These are phyloP conservation scores for Comarum palustre DNA, from an alignment of 306 rosid genomes.

Conservation along the genomic window DNA sequence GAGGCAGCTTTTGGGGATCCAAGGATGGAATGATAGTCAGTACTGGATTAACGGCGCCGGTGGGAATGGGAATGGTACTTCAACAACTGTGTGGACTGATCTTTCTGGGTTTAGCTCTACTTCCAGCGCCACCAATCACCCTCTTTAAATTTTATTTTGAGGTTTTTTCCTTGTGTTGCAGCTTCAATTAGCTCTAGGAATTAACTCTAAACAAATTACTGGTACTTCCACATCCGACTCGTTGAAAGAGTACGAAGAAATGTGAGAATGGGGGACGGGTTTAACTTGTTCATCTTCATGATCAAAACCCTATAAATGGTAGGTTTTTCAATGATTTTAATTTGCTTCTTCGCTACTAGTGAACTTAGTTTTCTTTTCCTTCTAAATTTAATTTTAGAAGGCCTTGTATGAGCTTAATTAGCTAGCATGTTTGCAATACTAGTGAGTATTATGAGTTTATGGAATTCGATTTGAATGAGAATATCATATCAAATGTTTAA, in stretches of 20 bases:
- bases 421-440: slow-evolving; percentile 2
- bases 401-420: neutral
- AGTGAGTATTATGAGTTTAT: neutral
- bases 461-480: neutral
- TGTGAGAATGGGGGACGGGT: neutral
- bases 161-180: slow-evolving; percentile 21
- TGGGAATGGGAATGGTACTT: slow-evolving; percentile 11
- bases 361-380: neutral
- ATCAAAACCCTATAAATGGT: slow-evolving; percentile 56
- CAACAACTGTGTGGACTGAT: slow-evolving; percentile 57
- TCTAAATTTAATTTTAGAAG: neutral
- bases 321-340: slow-evolving; percentile 7
- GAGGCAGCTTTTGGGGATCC: slow-evolving; percentile 60
- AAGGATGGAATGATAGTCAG: slow-evolving; percentile 35
- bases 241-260: slow-evolving; percentile 10
- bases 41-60: slow-evolving; percentile 42
- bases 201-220: slow-evolving; percentile 4
- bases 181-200: slow-evolving; percentile 1
- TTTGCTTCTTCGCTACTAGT: neutral
- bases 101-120: slow-evolving; percentile 60
- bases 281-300: slow-evolving; percentile 2
- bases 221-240: slow-evolving; percentile 8
- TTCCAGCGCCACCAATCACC: slow-evolving; percentile 53
- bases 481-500: slow-evolving; percentile 9
- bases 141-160: neutral